A percentile compares a stretch with the other conserved stretches of the same genome.
Conservation (phyloP, 768 basidiomycete species). For the Epithele typhae region DNA sequence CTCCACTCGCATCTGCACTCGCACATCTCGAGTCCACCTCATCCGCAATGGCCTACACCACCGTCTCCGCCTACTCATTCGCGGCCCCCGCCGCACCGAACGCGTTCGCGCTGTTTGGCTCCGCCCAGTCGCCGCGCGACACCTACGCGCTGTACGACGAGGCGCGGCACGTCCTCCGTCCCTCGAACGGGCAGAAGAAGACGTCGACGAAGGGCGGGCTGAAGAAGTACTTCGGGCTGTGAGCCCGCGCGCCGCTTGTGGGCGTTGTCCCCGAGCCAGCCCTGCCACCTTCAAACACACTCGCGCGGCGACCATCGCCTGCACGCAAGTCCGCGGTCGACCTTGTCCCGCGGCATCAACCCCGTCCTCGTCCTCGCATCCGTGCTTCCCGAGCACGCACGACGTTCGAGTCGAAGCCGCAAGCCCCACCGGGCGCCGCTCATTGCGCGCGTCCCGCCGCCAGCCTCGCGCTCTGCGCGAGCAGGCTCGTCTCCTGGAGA, state of each 20-base stretch:
- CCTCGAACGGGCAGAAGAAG: slow-evolving; percentile 13
- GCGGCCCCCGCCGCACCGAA: slow-evolving; percentile 13
- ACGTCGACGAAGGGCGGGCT: slow-evolving; percentile 10
- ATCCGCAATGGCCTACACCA: slow-evolving; percentile 14
- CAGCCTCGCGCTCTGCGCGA: no score
- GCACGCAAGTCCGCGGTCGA: no score
- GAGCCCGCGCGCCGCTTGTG: not conserved
- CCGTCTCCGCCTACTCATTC: slow-evolving; percentile 13
- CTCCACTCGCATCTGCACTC: slow-evolving; percentile 1
- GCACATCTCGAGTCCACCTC: not conserved
- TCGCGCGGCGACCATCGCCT: no score
- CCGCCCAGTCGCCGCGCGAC: slow-evolving; percentile 18
- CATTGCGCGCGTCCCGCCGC: no score
- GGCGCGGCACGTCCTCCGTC: slow-evolving; percentile 16
- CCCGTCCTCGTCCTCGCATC: no score
- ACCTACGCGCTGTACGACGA: slow-evolving; percentile 18
- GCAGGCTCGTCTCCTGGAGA: not conserved
- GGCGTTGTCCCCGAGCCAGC: not conserved
- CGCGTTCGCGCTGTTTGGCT: slow-evolving; percentile 16
- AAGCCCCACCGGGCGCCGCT: no score
- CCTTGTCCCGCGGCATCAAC: no score
- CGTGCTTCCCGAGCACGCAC: no score
- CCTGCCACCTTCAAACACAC: not conserved
- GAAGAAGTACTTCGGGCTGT: slow-evolving; percentile 21
- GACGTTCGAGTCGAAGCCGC: no score